Percentiles rank a stretch among this genome's conserved stretches.
Conservation (phyloP, 768 basidiomycete species). For the Russula sp. region DNA sequence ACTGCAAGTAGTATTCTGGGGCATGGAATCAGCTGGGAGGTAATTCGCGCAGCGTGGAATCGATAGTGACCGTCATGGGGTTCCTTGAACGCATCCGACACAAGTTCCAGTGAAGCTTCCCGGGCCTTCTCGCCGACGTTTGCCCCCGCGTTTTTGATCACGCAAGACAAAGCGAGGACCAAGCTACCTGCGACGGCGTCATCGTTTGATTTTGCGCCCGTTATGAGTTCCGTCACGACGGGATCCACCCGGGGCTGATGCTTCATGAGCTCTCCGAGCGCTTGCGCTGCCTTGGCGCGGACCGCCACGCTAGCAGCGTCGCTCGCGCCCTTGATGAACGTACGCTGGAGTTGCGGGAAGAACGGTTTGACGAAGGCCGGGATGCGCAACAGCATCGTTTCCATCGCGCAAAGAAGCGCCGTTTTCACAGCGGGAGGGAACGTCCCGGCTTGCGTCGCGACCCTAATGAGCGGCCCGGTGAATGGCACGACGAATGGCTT, state of each 20-base stretch:
- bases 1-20: slow-evolving; percentile 63
- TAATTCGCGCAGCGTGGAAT: not conserved
- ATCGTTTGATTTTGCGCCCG: slow-evolving; percentile 55
- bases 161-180: slow-evolving; percentile 68
- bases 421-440: slow-evolving; percentile 92
- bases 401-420: slow-evolving; percentile 81
- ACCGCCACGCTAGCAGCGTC: slow-evolving; percentile 76
- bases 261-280: slow-evolving; percentile 85
- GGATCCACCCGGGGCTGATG: slow-evolving; percentile 89
- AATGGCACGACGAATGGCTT: slow-evolving; percentile 95
- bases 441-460: slow-evolving; percentile 82
- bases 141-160: slow-evolving; percentile 59
- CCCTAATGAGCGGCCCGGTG: slow-evolving; percentile 92
- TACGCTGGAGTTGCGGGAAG: slow-evolving; percentile 96
- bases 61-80: slow-evolving; percentile 50
- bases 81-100: slow-evolving; percentile 73
- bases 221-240: slow-evolving; percentile 82
- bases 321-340: slow-evolving; percentile 88
- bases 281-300: slow-evolving; percentile 74
- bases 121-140: slow-evolving; percentile 75
- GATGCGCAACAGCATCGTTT: slow-evolving; percentile 78
- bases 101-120: slow-evolving; percentile 67
- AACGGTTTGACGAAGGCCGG: slow-evolving; percentile 92
- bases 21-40: not conserved
- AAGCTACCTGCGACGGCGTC: slow-evolving; percentile 69